Conservation (phyloP, 345 rosid species). For the Arabis alpina region DNA sequence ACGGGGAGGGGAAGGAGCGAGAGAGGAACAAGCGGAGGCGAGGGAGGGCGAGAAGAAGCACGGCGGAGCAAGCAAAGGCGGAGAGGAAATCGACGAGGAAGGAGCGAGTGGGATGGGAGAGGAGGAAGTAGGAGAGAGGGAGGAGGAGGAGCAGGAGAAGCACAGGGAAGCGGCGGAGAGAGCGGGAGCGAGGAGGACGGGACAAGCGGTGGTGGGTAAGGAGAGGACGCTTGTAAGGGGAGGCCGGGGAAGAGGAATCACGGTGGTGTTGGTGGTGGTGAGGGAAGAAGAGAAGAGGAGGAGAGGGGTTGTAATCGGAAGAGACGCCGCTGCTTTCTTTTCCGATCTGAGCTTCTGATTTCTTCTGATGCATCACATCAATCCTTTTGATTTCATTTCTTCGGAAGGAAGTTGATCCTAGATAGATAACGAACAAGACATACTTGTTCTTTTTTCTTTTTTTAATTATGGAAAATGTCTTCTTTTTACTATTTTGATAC, state of each 20-base stretch:
- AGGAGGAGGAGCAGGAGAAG: constrained; percentile 64
- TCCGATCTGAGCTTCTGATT: constrained; percentile 99
- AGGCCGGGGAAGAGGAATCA: constrained; percentile 57
- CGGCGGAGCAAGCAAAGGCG: constrained; percentile 84
- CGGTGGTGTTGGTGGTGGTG: constrained; percentile 44
- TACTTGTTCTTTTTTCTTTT: too few species aligned
- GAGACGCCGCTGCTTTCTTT: constrained; percentile 99
- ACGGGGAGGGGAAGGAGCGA: constrained; percentile 64
- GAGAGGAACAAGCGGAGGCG: constrained; percentile 76
- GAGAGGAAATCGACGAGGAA: constrained; percentile 82
- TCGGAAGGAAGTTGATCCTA: too few species aligned
- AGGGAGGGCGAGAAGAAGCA: constrained; percentile 75
- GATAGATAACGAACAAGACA: too few species aligned
- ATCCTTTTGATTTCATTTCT: neutral
- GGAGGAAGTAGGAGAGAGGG: constrained; percentile 75
- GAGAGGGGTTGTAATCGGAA: constrained; percentile 89
- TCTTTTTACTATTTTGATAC: too few species aligned
- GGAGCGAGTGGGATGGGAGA: constrained; percentile 82
- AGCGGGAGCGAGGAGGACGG: constrained; percentile 41
- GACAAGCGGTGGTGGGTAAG: constrained; percentile 58
- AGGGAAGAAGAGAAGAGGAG: constrained; percentile 53
- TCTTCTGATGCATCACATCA: constrained; percentile 98
- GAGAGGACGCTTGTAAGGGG: constrained; percentile 73
- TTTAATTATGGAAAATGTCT: too few species aligned
- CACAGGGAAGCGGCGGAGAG: constrained; percentile 42